Percentiles rank a stretch among this genome's conserved stretches.
Conservation (phyloP, 1,284 basidiomycete genomes). For the Rhodotorula sp. region DNA sequence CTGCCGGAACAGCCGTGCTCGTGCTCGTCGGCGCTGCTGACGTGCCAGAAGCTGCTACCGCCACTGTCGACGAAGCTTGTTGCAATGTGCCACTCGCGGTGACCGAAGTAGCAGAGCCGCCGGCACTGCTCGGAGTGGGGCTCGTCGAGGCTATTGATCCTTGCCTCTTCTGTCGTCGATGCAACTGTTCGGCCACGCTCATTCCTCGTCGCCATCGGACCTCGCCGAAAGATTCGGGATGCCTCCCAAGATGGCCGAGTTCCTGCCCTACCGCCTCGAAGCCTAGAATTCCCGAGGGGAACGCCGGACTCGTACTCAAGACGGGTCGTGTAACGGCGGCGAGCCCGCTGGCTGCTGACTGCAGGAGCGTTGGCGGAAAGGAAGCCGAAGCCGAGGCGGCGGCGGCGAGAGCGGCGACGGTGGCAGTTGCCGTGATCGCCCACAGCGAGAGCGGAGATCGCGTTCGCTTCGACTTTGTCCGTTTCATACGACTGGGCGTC, state of each 20-base stretch:
- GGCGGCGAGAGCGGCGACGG: background rate
- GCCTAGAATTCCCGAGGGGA: background rate
- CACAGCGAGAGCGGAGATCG: background rate
- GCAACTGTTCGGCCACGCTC: background rate
- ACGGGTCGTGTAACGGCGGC: background rate
- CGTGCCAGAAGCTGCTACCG: background rate
- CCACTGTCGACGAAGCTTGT: background rate
- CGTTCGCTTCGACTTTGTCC: background rate
- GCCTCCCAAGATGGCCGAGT: background rate
- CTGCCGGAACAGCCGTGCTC: slow-evolving; percentile 23
- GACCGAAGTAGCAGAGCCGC: too few species aligned
- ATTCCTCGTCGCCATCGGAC: background rate
- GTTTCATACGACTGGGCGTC: too few species aligned
- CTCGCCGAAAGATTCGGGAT: background rate
- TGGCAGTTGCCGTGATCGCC: background rate
- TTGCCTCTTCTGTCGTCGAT: background rate
- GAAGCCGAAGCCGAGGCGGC: background rate
- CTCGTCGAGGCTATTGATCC: background rate
- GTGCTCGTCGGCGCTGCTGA: background rate
- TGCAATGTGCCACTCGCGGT: too few species aligned
- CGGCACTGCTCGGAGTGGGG: too few species aligned
- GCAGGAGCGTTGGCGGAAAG: background rate
- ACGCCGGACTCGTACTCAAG: background rate
- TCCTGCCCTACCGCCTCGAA: background rate
- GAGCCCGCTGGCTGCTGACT: background rate